A percentile compares a stretch with the other conserved stretches of the same genome.
Evolutionary conservation across 108 stramenopile species (phyloP).

Genomic region (Skeletonema costatum): DNA sequence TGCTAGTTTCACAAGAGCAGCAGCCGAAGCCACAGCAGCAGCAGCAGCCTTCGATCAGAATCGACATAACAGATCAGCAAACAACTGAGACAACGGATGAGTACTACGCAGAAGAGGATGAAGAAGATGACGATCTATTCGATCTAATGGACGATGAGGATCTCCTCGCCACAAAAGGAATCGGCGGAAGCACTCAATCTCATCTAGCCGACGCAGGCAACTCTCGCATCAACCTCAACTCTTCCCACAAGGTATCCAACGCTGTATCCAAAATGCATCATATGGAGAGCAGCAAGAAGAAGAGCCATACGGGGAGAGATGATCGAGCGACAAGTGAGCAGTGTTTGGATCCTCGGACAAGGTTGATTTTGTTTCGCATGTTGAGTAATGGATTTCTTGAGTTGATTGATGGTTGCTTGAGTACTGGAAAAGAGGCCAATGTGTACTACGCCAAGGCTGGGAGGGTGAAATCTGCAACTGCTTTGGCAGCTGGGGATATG

Average conservation of each 20-base stretch:
- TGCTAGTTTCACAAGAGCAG: neutral
- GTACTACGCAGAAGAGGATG: slow-evolving; percentile 25
- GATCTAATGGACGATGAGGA: slow-evolving; percentile 38
- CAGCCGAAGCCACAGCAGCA: neutral
- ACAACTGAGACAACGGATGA: slow-evolving; percentile 3
- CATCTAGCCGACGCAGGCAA: slow-evolving; percentile 17
- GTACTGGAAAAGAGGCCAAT: slow-evolving; percentile 99
- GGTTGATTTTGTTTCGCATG: slow-evolving; percentile 96
- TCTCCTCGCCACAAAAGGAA: slow-evolving; percentile 8
- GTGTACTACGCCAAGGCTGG: slow-evolving; percentile 96
- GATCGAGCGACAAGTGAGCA: slow-evolving; percentile 96
- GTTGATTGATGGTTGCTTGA: slow-evolving; percentile 95
- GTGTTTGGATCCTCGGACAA: slow-evolving; percentile 95
- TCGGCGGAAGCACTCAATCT: neutral
- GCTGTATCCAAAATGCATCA: slow-evolving; percentile 89
- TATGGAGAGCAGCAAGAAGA: slow-evolving; percentile 79
- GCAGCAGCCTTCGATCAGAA: neutral
- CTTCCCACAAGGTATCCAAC: slow-evolving; percentile 87
- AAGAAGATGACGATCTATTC: slow-evolving; percentile 56
- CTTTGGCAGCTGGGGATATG: neutral
- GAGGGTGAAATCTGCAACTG: neutral
- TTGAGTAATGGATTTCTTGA: slow-evolving; percentile 89
- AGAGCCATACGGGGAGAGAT: slow-evolving; percentile 91
- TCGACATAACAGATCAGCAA: neutral
- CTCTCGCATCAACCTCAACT: slow-evolving; percentile 74